A percentile compares a stretch with the other conserved stretches of the same genome.
phyloP scores from a whole-genome alignment of 192 early-diverging fungal species.

The Coemansia sp. region DNA sequence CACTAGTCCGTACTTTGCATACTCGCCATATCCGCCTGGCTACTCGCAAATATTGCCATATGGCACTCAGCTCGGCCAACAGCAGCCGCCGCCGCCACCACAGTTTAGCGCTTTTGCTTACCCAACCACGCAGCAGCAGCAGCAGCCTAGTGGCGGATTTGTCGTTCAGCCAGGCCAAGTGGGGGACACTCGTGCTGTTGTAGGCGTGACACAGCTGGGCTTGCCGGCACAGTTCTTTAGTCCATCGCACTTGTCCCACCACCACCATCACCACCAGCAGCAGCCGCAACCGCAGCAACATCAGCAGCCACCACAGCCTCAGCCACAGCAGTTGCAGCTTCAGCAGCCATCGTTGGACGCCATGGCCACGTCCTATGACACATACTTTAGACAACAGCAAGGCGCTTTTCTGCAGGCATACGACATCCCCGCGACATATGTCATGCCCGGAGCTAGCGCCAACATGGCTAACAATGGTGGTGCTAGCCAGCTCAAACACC shows the following conservation, averaged over 20 bases:
- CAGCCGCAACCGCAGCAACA: neutral
- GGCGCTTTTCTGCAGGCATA: constrained; percentile 8
- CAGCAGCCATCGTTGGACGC: constrained; percentile 3
- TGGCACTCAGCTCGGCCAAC: constrained; percentile 12
- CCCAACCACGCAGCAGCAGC: constrained; percentile 2
- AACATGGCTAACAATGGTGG: neutral
- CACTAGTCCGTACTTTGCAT: constrained; percentile 14
- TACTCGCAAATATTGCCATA: constrained; percentile 32
- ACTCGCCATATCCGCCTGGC: constrained; percentile 25
- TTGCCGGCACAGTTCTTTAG: constrained; percentile 21
- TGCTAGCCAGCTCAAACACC: neutral
- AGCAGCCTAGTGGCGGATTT: constrained; percentile 13
- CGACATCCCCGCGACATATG: constrained; percentile 2
- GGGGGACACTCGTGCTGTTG: constrained; percentile 13
- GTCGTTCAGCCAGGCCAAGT: constrained; percentile 10
- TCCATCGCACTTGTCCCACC: constrained; percentile 6
- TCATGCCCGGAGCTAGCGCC: neutral
- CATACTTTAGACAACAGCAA: constrained; percentile 14
- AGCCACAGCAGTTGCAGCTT: constrained; percentile 8
- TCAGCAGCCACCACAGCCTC: neutral
- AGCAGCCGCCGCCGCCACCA: constrained; percentile 31
- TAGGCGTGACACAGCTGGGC: constrained; percentile 11
- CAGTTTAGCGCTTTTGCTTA: constrained; percentile 26
- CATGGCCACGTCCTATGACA: constrained; percentile 16
- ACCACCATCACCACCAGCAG: neutral